Percentiles rank a stretch among this genome's conserved stretches.
phyloP scores from a whole-genome alignment of 2,329 filamentous ascomycete genomes.

The Leptographium lundbergii region DNA sequence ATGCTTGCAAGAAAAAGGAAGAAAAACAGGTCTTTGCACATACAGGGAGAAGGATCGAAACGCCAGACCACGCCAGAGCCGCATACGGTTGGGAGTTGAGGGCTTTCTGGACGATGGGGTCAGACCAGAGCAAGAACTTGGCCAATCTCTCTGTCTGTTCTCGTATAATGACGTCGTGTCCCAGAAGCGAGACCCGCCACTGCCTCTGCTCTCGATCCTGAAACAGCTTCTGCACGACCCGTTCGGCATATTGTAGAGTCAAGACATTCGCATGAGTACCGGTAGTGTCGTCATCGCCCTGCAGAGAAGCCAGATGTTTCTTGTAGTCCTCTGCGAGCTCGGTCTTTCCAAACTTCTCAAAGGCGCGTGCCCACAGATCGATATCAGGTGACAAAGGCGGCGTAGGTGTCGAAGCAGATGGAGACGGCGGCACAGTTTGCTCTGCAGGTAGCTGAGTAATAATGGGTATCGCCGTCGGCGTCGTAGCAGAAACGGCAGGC shows the following conservation, averaged over 20 bases:
- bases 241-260: background rate
- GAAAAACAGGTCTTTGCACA: background rate
- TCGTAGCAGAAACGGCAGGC: no score
- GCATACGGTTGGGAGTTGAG: background rate
- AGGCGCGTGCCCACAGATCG: background rate
- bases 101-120: background rate
- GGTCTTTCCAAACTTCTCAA: slow-evolving; percentile 14
- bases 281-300: background rate
- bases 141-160: background rate
- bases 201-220: background rate
- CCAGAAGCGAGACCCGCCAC: background rate
- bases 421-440: no score
- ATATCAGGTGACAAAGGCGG: background rate
- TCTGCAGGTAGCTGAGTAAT: no score
- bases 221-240: background rate
- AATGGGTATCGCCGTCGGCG: no score
- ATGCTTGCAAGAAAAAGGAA: background rate
- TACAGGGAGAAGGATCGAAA: background rate
- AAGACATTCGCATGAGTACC: background rate
- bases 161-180: background rate
- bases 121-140: background rate
- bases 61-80: background rate
- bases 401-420: no score
- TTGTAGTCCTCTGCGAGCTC: background rate
- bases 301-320: background rate